Conservation (phyloP, 345 rosid species). For the Tarenaya hassleriana region DNA sequence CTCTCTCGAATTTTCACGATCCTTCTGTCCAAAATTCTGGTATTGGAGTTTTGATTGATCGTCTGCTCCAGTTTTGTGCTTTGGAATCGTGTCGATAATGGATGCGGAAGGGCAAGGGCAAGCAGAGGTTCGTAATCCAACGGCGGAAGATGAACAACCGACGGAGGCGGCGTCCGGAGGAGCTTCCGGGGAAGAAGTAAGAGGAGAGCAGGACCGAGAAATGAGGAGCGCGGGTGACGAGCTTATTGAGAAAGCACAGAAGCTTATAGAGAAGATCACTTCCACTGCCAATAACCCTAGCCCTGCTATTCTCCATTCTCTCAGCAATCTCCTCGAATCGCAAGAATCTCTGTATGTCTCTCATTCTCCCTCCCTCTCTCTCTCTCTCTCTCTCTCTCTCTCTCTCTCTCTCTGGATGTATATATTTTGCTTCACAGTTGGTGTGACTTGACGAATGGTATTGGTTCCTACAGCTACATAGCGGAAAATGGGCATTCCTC, state of each 20-base stretch:
- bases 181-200: slow-evolving; percentile 23
- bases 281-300: slow-evolving; percentile 69
- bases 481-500: slow-evolving; percentile 43
- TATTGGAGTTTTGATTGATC: slow-evolving; percentile 17
- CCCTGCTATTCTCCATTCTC: slow-evolving; percentile 66
- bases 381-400: too few relatives aligned
- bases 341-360: slow-evolving; percentile 67
- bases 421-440: slow-evolving; percentile 3
- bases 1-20: neutral
- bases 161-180: neutral
- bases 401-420: too few relatives aligned
- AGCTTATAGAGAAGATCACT: slow-evolving; percentile 70
- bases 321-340: slow-evolving; percentile 69
- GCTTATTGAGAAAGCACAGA: slow-evolving; percentile 64
- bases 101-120: slow-evolving; percentile 37
- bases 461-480: slow-evolving; percentile 48
- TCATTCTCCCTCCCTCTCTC: slow-evolving; percentile 1
- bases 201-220: slow-evolving; percentile 37
- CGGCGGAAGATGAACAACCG: too few relatives aligned
- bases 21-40: neutral
- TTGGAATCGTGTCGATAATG: slow-evolving; percentile 16
- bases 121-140: slow-evolving; percentile 24
- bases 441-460: slow-evolving; percentile 6
- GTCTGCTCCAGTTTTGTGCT: neutral
- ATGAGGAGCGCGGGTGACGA: slow-evolving; percentile 50